Base-by-base conservation (phyloP, 2,329 filamentous ascomycete species). In the Grosmannia clavigera region DNA sequence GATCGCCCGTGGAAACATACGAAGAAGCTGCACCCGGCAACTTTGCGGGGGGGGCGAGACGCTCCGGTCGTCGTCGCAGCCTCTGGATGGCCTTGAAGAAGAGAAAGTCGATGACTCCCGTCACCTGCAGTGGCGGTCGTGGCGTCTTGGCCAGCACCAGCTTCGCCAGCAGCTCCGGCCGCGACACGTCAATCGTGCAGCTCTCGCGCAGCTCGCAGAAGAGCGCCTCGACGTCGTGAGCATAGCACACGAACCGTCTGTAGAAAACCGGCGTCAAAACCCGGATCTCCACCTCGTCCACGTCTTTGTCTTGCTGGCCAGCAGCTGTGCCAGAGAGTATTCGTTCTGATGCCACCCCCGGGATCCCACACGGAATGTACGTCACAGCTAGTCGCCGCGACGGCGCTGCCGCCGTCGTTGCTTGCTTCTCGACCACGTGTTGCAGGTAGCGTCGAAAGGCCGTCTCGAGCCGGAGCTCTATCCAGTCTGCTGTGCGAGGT, bases 221-320 rank as follows among this genome's bases (percentile, higher is more conserved):
- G 35, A 88, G 73, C 0, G 82, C 83, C 65, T 86, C 81, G 22
- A 81, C 75, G 27, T 82, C 80, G 66, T 85, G 77, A 0, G 80
- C 74, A 66, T 88, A 87, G 63, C 81, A 77, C 0, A 84, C 75
- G 55, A 88, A 83, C 33, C 84, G 78, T 14, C 80, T 77, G 72
- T 90, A 90, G 67, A 90, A 90, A 0, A 73, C 75, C 0, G 86
- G 85, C 0, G 82, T 85, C 25, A 86, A 69, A 5, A 88, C 73
- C 58, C 78, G 78, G 55, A 88, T 72, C 52, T 81, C 79, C 6
- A 87, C 57, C 0, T 76, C 69, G 27, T 76, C 71, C 4, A 57
- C 31, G 4, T 16, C 38, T 16, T 5, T 51, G 2, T 16, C 38
- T 3, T 9, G 38, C 14, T 40, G 38, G 38, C 38, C 35, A 4